Percentiles rank a stretch among this genome's conserved stretches.
Evolutionary conservation across 108 stramenopile genomes (phyloP).

Genomic region (Hondaea fermentalgiana): DNA sequence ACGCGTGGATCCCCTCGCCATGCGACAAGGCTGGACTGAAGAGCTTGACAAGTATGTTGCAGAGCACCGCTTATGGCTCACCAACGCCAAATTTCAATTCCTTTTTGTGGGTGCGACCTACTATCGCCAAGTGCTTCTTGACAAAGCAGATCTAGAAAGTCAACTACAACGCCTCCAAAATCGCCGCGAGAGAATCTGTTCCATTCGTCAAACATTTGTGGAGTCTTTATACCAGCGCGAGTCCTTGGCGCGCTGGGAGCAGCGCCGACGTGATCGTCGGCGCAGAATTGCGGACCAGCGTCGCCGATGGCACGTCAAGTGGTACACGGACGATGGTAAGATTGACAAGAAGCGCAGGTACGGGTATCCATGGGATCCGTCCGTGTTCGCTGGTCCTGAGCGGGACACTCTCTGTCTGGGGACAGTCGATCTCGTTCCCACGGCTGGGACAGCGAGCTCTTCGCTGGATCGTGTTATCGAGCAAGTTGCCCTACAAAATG

Average conservation of each 20-base stretch:
- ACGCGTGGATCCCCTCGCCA: background rate
- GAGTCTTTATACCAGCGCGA: background rate
- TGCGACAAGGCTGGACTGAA: background rate
- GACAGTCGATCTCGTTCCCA: background rate
- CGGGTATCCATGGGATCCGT: background rate
- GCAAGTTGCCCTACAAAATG: background rate
- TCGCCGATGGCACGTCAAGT: background rate
- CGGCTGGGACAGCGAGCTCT: background rate
- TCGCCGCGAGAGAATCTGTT: background rate
- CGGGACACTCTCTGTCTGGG: background rate
- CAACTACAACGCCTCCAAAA: background rate
- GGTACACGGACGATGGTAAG: slow-evolving; percentile 3
- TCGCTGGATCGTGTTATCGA: background rate
- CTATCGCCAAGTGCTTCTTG: background rate
- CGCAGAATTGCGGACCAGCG: background rate
- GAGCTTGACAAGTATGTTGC: background rate
- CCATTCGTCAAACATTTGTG: background rate
- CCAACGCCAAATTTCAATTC: background rate
- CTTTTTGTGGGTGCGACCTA: background rate
- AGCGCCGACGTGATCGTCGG: background rate
- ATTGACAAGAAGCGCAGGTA: background rate
- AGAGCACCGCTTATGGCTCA: background rate
- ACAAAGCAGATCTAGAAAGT: background rate
- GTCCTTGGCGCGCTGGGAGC: background rate
- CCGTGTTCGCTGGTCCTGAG: background rate